A percentile compares a stretch with the other conserved stretches of the same genome.
Evolutionary conservation across 2,329 filamentous ascomycete genomes (phyloP).

Genomic region (Fulvia fulva): DNA sequence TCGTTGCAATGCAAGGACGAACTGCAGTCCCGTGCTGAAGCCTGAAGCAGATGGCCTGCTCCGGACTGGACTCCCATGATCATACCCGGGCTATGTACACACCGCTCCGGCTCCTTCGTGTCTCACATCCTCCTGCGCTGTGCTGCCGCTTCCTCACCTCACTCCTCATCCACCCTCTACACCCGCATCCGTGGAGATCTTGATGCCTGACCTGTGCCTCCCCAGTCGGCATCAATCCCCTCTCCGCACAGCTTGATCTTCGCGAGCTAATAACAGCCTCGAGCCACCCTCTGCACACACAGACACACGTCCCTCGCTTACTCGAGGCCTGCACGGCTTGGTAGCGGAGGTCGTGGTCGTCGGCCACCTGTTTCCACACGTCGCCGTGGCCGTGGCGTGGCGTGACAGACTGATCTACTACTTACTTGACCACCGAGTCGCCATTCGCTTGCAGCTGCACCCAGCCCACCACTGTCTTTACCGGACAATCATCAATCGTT

Average conservation of each 20-base stretch:
- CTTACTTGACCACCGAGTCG: not conserved
- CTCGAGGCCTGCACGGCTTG: not conserved
- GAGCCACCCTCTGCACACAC: not conserved
- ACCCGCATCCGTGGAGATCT: not conserved
- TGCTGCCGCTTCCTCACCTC: not conserved
- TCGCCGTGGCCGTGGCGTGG: not conserved
- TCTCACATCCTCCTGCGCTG: not conserved
- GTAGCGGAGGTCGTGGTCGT: not conserved
- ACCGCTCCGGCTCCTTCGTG: not conserved
- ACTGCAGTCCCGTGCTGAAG: not conserved
- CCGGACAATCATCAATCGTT: not conserved
- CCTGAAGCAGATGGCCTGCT: not conserved
- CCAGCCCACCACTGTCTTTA: not conserved
- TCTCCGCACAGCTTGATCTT: not conserved
- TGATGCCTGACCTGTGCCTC: not conserved
- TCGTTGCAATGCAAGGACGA: not conserved
- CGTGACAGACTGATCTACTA: not conserved
- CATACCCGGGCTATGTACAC: not conserved
- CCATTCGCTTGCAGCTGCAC: not conserved
- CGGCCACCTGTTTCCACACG: not conserved
- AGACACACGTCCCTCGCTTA: not conserved
- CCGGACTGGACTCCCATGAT: not conserved
- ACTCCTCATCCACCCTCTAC: not conserved
- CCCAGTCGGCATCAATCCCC: not conserved
- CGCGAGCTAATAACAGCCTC: not conserved